Conservation (phyloP, 352 stramenopile species). For the Phytophthora citricola region DNA sequence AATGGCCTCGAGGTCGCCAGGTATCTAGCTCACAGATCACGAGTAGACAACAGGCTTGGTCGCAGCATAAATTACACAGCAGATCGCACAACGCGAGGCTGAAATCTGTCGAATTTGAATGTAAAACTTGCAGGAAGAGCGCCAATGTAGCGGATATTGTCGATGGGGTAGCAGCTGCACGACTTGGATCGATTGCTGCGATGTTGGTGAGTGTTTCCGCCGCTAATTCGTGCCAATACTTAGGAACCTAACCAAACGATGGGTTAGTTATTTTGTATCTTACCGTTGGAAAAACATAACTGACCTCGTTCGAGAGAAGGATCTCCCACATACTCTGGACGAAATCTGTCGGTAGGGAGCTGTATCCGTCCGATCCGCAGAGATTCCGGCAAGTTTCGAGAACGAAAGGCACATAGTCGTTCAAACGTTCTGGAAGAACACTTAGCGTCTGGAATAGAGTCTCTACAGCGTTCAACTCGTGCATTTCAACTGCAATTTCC, state of each 20-base stretch:
- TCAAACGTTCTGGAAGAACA: conserved; percentile 28
- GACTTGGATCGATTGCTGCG: conserved; percentile 21
- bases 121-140: conserved; percentile 38
- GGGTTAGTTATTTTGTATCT: conserved; percentile 1
- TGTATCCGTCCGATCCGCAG: conserved; percentile 30
- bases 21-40: conserved; percentile 77
- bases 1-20: conserved; percentile 44
- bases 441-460: conserved; percentile 42
- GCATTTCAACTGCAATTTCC: conserved; percentile 50
- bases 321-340: conserved; percentile 36
- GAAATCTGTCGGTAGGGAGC: conserved; percentile 26
- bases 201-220: conserved; percentile 57
- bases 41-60: conserved; percentile 56
- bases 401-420: conserved; percentile 25
- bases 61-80: conserved; percentile 64
- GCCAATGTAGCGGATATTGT: conserved; percentile 41
- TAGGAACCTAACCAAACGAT: neutral
- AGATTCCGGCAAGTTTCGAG: conserved; percentile 69
- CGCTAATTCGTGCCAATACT: conserved; percentile 37
- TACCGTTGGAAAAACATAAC: neutral
- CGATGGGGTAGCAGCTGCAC: conserved; percentile 28
- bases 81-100: conserved; percentile 60
- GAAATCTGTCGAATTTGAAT: conserved; percentile 20
- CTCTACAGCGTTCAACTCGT: conserved; percentile 37
- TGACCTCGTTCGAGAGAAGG: conserved; percentile 29